These are phyloP conservation scores for Bretschneidera sinensis DNA, from an alignment of 345 rosid genomes.

Conservation along the genomic window DNA sequence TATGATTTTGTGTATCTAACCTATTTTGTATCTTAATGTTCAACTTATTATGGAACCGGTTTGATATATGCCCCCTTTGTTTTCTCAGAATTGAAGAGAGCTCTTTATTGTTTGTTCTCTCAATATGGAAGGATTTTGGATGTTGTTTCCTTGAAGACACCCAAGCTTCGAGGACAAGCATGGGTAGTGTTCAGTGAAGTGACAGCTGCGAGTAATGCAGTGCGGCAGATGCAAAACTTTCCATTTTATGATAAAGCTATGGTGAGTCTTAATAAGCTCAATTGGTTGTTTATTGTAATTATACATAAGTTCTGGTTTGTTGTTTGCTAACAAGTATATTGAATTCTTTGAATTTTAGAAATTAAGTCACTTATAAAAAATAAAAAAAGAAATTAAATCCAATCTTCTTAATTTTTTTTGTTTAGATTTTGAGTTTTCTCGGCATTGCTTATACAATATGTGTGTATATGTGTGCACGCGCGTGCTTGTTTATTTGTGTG, in stretches of 20 bases:
- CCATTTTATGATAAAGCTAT: slow-evolving; percentile 96
- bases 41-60: no score
- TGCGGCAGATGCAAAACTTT: slow-evolving; percentile 95
- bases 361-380: no score
- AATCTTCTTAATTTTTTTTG: not conserved
- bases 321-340: not conserved
- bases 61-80: slow-evolving; percentile 13
- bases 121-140: slow-evolving; percentile 96
- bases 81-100: slow-evolving; percentile 83
- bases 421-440: not conserved
- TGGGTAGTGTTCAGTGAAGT: slow-evolving; percentile 94
- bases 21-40: not conserved
- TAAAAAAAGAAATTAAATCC: no score
- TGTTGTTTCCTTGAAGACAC: slow-evolving; percentile 95
- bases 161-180: slow-evolving; percentile 95
- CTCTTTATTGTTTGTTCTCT: slow-evolving; percentile 88
- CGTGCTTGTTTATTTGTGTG: no score
- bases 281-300: not conserved
- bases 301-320: not conserved
- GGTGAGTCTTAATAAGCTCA: slow-evolving; percentile 40
- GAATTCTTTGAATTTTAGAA: not conserved
- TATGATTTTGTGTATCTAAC: not conserved
- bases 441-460: no score
- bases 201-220: slow-evolving; percentile 87
- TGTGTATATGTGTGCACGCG: no score